phyloP scores from a whole-genome alignment of 2,329 filamentous ascomycete species.

The Fusarium sp. region DNA sequence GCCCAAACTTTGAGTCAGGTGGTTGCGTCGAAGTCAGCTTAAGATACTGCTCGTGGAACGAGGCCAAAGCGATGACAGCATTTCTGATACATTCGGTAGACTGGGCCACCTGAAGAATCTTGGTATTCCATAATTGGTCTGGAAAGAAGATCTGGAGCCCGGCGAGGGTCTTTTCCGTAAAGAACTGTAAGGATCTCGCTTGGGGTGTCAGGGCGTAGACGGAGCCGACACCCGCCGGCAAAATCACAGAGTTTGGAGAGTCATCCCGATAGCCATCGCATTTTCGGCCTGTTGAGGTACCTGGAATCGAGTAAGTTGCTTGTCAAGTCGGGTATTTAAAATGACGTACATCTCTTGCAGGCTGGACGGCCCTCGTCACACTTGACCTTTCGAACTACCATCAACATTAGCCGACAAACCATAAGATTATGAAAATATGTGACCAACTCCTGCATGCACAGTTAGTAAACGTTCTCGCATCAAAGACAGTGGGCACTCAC shows the following conservation, averaged over 20 bases:
- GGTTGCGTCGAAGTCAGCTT: background rate
- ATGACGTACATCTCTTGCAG: conserved; percentile 12
- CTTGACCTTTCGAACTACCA: conserved; percentile 23
- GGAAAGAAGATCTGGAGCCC: conserved; percentile 28
- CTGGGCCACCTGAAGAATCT: conserved; percentile 16
- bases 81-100: conserved; percentile 11
- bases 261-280: conserved; percentile 15
- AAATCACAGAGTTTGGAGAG: no score
- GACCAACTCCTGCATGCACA: conserved; percentile 13
- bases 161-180: conserved; percentile 21
- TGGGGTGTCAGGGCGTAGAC: background rate
- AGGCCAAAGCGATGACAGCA: conserved; percentile 9
- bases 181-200: conserved; percentile 22
- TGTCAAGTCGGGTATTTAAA: background rate
- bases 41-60: conserved; percentile 20
- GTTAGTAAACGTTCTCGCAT: fast-evolving
- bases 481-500: background rate
- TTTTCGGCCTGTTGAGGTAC: conserved; percentile 23
- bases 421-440: fast-evolving
- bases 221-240: background rate
- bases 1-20: background rate
- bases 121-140: conserved; percentile 21
- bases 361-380: conserved; percentile 21
- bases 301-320: background rate
- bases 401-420: fast-evolving